phyloP scores from a whole-genome alignment of 352 stramenopile species.

The Phytopythium delawarense region DNA sequence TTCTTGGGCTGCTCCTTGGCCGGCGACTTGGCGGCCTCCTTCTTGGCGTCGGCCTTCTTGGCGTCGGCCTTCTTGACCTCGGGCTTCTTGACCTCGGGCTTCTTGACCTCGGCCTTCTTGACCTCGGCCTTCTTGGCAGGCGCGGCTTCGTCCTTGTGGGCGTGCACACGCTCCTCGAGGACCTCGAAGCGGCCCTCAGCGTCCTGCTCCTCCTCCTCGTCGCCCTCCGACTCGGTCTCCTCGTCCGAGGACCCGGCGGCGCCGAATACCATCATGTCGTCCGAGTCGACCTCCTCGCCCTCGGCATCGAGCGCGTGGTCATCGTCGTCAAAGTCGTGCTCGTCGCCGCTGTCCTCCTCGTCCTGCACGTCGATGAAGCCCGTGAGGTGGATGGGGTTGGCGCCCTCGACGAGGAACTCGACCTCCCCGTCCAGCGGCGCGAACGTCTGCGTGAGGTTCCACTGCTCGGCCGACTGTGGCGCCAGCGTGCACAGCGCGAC shows the following conservation, averaged over 20 bases:
- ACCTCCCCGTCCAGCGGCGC: constrained; percentile 68
- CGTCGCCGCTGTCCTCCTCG: constrained; percentile 58
- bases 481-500: constrained; percentile 76
- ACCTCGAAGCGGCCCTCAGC: constrained; percentile 64
- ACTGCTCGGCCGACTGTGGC: constrained; percentile 57
- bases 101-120: constrained; percentile 16
- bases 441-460: constrained; percentile 75
- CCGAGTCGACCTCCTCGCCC: constrained; percentile 19
- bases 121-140: constrained; percentile 15
- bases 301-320: constrained; percentile 37
- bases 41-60: constrained; percentile 16
- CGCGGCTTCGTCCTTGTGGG: constrained; percentile 17
- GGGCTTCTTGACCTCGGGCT: constrained; percentile 16
- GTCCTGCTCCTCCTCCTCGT: constrained; percentile 34
- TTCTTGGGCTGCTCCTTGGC: constrained; percentile 21
- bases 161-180: constrained; percentile 49
- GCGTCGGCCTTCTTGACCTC: constrained; percentile 10
- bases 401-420: constrained; percentile 64
- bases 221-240: constrained; percentile 29
- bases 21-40: constrained; percentile 16
- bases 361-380: constrained; percentile 78
- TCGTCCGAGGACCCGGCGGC: constrained; percentile 30
- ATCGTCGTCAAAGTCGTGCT: constrained; percentile 47
- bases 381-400: constrained; percentile 78
- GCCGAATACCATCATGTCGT: constrained; percentile 69